Evolutionary conservation across 1,139 yeast genomes (phyloP).

Genomic region (Spathaspora sp.): DNA sequence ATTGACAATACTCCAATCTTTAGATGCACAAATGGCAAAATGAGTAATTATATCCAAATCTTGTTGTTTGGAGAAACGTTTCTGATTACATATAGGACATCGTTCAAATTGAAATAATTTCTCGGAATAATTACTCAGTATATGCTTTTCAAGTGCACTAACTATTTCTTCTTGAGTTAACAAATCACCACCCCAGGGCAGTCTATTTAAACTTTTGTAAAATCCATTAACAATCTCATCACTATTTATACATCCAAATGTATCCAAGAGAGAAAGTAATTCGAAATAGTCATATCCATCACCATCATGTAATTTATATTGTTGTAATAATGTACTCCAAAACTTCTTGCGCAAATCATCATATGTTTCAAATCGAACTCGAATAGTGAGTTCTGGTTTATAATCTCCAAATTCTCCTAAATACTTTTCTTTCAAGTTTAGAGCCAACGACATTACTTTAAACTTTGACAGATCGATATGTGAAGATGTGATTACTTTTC

Average conservation of each 20-base stretch:
- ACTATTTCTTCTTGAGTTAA: conserved; percentile 58
- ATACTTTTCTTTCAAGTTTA: conserved; percentile 35
- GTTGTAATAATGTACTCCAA: conserved; percentile 64
- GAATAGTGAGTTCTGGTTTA: conserved; percentile 55
- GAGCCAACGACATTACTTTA: conserved; percentile 39
- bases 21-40: conserved; percentile 81
- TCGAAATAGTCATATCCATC: conserved; percentile 52
- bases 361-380: conserved; percentile 71
- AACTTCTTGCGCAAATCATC: conserved; percentile 61
- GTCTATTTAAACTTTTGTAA: conserved; percentile 42
- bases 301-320: conserved; percentile 40
- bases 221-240: conserved; percentile 46
- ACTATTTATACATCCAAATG: conserved; percentile 59
- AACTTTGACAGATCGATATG: conserved; percentile 44
- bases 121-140: conserved; percentile 21
- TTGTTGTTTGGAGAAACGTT: conserved; percentile 45
- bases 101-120: conserved; percentile 55
- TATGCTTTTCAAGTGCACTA: conserved; percentile 48
- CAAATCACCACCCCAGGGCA: conserved; percentile 55
- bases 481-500: conserved; percentile 25
- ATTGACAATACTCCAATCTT: conserved; percentile 71
- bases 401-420: conserved; percentile 37
- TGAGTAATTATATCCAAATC: conserved; percentile 78
- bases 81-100: conserved; percentile 78
- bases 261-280: conserved; percentile 56